phyloP scores from a whole-genome alignment of 1,284 basidiomycete species.

The Heterobasidion parviporum region DNA sequence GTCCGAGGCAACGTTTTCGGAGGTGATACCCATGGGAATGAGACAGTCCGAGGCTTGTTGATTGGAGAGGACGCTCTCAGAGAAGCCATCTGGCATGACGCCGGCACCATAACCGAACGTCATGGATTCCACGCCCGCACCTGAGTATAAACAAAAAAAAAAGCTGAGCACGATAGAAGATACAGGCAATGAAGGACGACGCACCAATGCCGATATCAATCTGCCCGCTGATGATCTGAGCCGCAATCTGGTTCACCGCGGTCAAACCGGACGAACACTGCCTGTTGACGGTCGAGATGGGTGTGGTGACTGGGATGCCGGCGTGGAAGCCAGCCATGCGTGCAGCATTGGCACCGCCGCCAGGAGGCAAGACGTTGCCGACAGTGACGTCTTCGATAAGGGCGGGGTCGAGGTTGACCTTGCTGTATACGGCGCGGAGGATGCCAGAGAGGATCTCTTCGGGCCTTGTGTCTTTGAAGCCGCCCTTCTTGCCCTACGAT shows the following conservation, averaged over 20 bases:
- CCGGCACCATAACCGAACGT: conserved; percentile 75
- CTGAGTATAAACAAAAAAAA: conserved; percentile 26
- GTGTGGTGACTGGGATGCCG: conserved; percentile 79
- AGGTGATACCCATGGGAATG: conserved; percentile 95
- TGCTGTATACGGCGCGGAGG: conserved; percentile 64
- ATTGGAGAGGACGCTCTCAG: conserved; percentile 72
- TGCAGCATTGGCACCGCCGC: conserved; percentile 84
- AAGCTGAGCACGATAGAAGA: not conserved
- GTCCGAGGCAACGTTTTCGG: conserved; percentile 88
- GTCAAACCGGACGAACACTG: conserved; percentile 93
- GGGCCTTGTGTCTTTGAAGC: conserved; percentile 88
- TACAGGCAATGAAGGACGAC: conserved; percentile 16
- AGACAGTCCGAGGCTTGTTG: conserved; percentile 88
- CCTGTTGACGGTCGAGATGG: conserved; percentile 88
- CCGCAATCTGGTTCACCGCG: conserved; percentile 87
- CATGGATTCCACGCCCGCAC: conserved; percentile 96
- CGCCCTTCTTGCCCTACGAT: conserved; percentile 76
- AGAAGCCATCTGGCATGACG: conserved; percentile 67
- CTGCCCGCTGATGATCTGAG: conserved; percentile 76
- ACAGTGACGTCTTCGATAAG: conserved; percentile 88
- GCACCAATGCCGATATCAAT: conserved; percentile 91
- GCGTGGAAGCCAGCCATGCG: conserved; percentile 92
- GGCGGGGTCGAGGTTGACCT: conserved; percentile 65
- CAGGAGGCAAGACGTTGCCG: conserved; percentile 91
- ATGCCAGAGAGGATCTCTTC: conserved; percentile 87